These are phyloP conservation scores for Pseudogymnoascus sp. DNA, from an alignment of 2,329 filamentous ascomycete species.

Conservation along the genomic window DNA sequence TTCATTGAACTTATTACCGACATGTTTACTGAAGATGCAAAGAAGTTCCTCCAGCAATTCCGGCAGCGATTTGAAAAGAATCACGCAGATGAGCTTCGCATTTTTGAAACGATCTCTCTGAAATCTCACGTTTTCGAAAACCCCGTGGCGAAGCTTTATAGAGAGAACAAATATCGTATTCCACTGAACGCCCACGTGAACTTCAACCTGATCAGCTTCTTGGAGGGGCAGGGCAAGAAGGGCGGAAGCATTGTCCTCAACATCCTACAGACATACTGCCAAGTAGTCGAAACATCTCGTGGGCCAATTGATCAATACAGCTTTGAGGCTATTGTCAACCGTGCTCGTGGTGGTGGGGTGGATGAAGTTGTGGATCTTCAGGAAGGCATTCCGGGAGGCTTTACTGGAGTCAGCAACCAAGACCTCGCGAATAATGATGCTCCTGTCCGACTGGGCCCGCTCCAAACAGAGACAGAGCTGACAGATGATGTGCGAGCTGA, in stretches of 20 bases:
- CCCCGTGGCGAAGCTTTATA: conserved; percentile 70
- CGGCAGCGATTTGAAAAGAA: conserved; percentile 64
- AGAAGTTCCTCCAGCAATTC: conserved; percentile 64
- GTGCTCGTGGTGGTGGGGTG: conserved; percentile 50
- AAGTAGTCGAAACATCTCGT: conserved; percentile 50
- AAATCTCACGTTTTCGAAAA: conserved; percentile 75
- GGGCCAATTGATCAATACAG: conserved; percentile 59
- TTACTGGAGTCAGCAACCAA: conserved; percentile 54
- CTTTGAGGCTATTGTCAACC: conserved; percentile 53
- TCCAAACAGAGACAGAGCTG: conserved; percentile 77
- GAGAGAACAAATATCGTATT: conserved; percentile 79
- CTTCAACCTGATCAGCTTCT: conserved; percentile 74
- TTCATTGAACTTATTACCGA: conserved; percentile 73
- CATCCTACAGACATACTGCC: conserved; percentile 57
- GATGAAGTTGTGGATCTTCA: conserved; percentile 54
- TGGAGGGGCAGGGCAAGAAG: conserved; percentile 78
- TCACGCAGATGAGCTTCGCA: conserved; percentile 73
- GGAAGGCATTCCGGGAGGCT: conserved; percentile 56
- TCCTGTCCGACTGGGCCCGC: conserved; percentile 66
- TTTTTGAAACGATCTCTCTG: conserved; percentile 65
- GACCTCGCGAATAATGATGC: conserved; percentile 51
- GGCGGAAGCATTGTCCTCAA: conserved; percentile 73
- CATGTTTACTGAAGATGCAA: conserved; percentile 64
- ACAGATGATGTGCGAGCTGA: conserved; percentile 82
- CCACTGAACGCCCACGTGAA: conserved; percentile 82